phyloP scores from a whole-genome alignment of 2,329 filamentous ascomycete species.

The Pestalotiopsis fici region DNA sequence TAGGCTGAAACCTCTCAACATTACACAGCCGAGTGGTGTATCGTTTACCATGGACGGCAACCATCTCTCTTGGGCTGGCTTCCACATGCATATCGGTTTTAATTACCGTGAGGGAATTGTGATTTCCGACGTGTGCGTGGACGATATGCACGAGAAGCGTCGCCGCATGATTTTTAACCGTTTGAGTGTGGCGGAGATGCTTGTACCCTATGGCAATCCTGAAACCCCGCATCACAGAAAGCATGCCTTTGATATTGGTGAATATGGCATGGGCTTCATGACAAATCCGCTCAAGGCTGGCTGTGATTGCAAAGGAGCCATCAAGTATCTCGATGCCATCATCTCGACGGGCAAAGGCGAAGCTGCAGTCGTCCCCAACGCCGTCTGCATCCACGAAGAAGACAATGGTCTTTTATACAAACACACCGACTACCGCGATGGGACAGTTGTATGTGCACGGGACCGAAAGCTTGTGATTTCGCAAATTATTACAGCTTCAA shows the following conservation, averaged over 20 bases:
- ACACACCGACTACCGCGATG: conserved; percentile 68
- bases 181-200: conserved; percentile 75
- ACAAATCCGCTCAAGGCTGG: conserved; percentile 63
- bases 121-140: conserved; percentile 54
- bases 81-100: conserved; percentile 52
- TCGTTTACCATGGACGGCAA: conserved; percentile 53
- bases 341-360: conserved; percentile 55
- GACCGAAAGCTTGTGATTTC: conserved; percentile 66
- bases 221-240: conserved; percentile 58
- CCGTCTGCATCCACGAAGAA: conserved; percentile 70
- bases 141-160: conserved; percentile 63
- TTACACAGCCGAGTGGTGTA: conserved; percentile 62
- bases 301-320: conserved; percentile 72
- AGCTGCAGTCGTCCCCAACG: conserved; percentile 53
- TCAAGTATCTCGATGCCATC: conserved; percentile 64
- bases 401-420: conserved; percentile 73
- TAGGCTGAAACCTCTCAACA: conserved; percentile 56
- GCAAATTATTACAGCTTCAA: conserved; percentile 68
- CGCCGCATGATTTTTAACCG: conserved; percentile 70
- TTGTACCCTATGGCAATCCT: conserved; percentile 69
- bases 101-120: conserved; percentile 56
- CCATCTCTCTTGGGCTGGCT: conserved; percentile 54
- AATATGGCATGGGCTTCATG: conserved; percentile 68
- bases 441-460: conserved; percentile 59
- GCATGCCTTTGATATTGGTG: conserved; percentile 63